phyloP scores from a whole-genome alignment of 805 yeast species.

The Lipomyces starkeyi region DNA sequence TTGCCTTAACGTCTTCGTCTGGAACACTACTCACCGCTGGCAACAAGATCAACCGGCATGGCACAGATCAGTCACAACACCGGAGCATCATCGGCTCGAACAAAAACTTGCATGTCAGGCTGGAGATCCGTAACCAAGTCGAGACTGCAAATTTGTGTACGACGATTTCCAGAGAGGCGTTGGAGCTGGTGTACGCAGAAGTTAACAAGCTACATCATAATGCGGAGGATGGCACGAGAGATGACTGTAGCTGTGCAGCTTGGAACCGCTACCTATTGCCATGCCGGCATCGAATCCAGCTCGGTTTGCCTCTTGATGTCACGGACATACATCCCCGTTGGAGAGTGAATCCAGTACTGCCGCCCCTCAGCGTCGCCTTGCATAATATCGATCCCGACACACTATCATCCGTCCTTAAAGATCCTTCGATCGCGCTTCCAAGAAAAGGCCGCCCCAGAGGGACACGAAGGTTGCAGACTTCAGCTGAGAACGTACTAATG shows the following conservation, averaged over 20 bases:
- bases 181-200: no score
- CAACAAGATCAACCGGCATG: no score
- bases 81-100: no score
- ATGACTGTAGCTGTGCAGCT: background rate
- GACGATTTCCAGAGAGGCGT: no score
- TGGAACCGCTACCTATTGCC: background rate
- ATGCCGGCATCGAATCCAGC: slow-evolving; percentile 3
- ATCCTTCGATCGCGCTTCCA: background rate
- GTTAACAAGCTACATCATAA: background rate
- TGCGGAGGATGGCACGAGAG: background rate
- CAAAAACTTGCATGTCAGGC: no score
- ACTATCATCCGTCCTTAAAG: background rate
- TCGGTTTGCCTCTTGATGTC: background rate
- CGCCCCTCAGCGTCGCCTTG: background rate
- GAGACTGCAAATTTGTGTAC: no score
- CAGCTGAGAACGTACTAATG: slow-evolving; percentile 1
- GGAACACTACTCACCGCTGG: no score
- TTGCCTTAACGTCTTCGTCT: background rate
- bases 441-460: background rate
- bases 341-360: background rate
- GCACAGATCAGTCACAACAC: no score
- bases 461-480: background rate
- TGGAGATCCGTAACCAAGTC: no score
- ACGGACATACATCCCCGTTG: background rate
- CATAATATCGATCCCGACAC: background rate